Conservation (phyloP, 805 yeast species). For the Metschnikowia lochheadii region DNA sequence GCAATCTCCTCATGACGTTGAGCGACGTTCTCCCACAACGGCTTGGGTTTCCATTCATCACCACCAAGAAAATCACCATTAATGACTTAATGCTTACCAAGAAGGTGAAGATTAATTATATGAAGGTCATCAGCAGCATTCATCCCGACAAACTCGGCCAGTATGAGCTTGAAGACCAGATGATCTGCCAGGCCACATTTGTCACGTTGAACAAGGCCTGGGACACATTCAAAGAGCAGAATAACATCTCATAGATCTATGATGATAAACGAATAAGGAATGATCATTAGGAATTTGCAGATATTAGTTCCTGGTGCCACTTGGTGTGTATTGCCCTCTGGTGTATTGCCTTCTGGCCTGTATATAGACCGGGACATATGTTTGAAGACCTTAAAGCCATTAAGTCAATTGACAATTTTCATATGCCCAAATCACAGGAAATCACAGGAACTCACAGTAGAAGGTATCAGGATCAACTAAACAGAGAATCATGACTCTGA, state of each 20-base stretch:
- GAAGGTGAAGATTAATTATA: constrained; percentile 78
- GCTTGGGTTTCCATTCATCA: constrained; percentile 28
- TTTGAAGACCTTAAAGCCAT: too few species aligned
- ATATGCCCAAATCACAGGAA: too few species aligned
- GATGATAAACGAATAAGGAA: too few species aligned
- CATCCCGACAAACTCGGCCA: constrained; percentile 79
- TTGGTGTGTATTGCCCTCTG: too few species aligned
- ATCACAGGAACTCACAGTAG: too few species aligned
- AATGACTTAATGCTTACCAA: constrained; percentile 83
- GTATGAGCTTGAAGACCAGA: constrained; percentile 62
- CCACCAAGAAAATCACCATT: constrained; percentile 44
- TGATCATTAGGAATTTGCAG: too few species aligned
- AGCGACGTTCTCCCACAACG: constrained; percentile 53
- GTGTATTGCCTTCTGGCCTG: too few species aligned
- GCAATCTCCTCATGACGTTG: constrained; percentile 70
- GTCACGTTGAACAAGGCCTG: constrained; percentile 82
- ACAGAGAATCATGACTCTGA: too few species aligned
- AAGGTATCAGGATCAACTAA: too few species aligned
- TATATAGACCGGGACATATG: too few species aligned
- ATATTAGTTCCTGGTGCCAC: too few species aligned
- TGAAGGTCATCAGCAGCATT: constrained; percentile 73
- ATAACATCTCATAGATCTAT: constrained; percentile 6
- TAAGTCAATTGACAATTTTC: too few species aligned
- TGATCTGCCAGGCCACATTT: constrained; percentile 86
- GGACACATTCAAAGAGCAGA: constrained; percentile 43